These are phyloP conservation scores for Grigorovia transvaalensis DNA, from an alignment of 805 yeast genomes.

Conservation along the genomic window DNA sequence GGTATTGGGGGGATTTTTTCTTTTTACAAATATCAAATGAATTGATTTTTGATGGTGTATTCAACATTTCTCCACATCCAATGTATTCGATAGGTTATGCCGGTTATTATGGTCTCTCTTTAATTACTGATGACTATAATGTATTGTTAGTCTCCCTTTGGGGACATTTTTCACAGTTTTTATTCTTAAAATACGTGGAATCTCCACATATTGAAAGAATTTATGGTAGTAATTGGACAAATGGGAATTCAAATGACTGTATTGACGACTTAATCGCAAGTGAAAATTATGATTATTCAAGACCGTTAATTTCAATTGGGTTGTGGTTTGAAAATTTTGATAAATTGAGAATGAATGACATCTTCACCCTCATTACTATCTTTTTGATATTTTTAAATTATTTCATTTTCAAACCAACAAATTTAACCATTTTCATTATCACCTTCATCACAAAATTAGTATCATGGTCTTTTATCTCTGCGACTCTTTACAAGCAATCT, in stretches of 20 bases:
- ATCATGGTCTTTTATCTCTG: constrained; percentile 42
- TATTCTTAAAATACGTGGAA: constrained; percentile 63
- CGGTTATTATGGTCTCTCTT: constrained; percentile 77
- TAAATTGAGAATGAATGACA: constrained; percentile 53
- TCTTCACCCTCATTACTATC: constrained; percentile 36
- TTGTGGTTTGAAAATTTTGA: constrained; percentile 46
- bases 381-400: constrained; percentile 33
- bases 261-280: constrained; percentile 30
- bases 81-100: constrained; percentile 86
- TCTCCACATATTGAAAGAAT: constrained; percentile 81
- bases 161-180: constrained; percentile 72
- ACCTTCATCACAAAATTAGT: constrained; percentile 39
- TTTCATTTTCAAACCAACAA: constrained; percentile 20
- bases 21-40: constrained; percentile 60
- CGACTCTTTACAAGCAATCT: constrained; percentile 49
- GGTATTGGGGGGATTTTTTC: constrained; percentile 95
- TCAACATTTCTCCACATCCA: constrained; percentile 85
- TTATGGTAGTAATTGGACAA: constrained; percentile 35
- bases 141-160: constrained; percentile 57
- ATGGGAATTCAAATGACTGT: constrained; percentile 24
- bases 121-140: constrained; percentile 63
- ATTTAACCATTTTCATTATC: constrained; percentile 27
- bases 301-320: constrained; percentile 45
- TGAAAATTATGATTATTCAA: constrained; percentile 36
- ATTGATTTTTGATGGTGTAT: constrained; percentile 78